Evolutionary conservation across 225 moss, liverwort and hornwort species (phyloP).

Genomic region (Rhytidiadelphus loreus): DNA sequence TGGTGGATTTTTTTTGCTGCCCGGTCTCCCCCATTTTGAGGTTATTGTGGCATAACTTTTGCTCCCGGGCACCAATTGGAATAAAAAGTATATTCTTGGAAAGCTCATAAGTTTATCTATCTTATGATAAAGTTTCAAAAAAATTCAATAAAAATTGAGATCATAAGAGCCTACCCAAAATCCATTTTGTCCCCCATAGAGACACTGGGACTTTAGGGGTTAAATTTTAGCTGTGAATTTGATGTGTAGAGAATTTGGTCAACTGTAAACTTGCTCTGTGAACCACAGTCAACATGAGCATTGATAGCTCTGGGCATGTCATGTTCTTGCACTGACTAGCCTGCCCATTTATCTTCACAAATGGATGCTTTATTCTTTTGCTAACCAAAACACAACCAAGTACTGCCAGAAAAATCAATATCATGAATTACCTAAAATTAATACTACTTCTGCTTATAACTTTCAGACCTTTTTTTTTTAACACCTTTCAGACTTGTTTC

Average conservation of each 20-base stretch:
- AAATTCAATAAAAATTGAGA: no score
- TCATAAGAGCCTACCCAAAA: no score
- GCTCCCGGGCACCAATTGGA: no score
- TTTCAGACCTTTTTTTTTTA: not conserved
- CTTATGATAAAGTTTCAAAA: no score
- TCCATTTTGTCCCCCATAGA: no score
- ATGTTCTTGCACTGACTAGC: not conserved
- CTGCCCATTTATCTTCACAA: not conserved
- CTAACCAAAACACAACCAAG: not conserved
- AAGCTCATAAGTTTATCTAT: no score
- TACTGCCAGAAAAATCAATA: not conserved
- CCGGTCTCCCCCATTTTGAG: no score
- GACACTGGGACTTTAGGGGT: no score
- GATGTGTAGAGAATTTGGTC: not conserved
- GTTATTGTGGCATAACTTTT: no score
- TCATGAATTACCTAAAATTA: not conserved
- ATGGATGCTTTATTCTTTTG: not conserved
- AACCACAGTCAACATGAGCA: not conserved
- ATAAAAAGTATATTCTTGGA: no score
- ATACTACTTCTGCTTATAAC: not conserved
- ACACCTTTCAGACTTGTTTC: not conserved
- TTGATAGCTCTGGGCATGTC: not conserved
- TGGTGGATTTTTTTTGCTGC: no score
- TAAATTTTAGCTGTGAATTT: not conserved
- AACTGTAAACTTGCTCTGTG: not conserved